phyloP scores from a whole-genome alignment of 495 filamentous ascomycete species.

The Neurospora hispaniola region DNA sequence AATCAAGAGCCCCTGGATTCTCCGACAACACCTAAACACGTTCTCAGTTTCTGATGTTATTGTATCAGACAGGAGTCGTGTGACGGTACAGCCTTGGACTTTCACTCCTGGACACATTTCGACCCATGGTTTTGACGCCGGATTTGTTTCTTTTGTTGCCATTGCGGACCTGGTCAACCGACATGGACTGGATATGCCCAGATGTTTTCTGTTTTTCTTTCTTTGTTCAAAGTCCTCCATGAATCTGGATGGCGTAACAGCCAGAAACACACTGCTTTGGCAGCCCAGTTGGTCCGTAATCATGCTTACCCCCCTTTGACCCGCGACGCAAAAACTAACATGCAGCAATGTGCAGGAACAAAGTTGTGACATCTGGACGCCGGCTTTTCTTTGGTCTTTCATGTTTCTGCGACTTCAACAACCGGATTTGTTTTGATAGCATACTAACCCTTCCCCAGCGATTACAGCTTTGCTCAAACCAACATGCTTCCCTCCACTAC shows the following conservation, averaged over 20 bases:
- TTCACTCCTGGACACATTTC: not conserved
- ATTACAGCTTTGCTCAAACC: constrained; percentile 39
- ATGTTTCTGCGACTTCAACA: constrained; percentile 10
- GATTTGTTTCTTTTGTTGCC: not conserved
- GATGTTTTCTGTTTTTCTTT: constrained; percentile 20
- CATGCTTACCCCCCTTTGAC: not conserved
- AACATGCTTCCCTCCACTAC: constrained; percentile 37
- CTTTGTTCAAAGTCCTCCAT: not conserved
- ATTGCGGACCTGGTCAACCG: not conserved
- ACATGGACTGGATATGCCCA: constrained; percentile 11
- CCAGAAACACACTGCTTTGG: constrained; percentile 8
- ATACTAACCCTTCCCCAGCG: constrained; percentile 42
- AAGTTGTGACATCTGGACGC: constrained; percentile 36
- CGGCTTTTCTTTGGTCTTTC: constrained; percentile 25
- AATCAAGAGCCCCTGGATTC: not conserved
- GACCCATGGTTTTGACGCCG: not conserved
- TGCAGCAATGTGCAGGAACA: constrained; percentile 30
- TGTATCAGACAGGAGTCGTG: not conserved
- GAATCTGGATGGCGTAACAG: constrained; percentile 3
- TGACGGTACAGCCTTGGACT: not conserved
- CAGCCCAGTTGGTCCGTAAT: constrained; percentile 9
- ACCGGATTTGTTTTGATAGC: constrained; percentile 29
- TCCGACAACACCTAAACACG: not conserved
- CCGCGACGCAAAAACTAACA: constrained; percentile 14
- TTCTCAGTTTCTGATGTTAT: not conserved